phyloP scores from a whole-genome alignment of 208 protist genomes.

The Trypanosoma boissoni region DNA sequence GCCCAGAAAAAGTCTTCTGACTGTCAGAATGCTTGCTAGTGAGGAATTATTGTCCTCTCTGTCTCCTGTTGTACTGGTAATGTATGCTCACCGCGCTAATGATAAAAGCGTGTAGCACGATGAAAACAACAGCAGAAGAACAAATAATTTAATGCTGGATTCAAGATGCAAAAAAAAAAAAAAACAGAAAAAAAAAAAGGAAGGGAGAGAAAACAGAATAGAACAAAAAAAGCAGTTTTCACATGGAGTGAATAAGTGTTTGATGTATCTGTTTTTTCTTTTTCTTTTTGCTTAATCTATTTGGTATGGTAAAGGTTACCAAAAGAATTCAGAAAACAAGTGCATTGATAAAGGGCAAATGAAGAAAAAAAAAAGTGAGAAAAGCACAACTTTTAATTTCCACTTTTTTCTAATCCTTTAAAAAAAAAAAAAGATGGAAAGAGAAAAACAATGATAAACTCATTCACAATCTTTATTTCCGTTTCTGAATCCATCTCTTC shows the following conservation, averaged over 20 bases:
- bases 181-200: slow-evolving; percentile 1
- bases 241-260: background rate
- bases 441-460: too few species aligned
- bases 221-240: background rate
- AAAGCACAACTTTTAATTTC: too few species aligned
- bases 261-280: background rate
- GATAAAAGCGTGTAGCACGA: background rate
- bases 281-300: slow-evolving; percentile 16
- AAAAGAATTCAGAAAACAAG: background rate
- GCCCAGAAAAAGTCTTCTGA: too few species aligned
- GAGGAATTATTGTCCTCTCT: too few species aligned
- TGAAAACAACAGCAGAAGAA: slow-evolving; percentile 6
- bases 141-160: background rate
- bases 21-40: too few species aligned
- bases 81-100: too few species aligned
- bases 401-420: too few species aligned
- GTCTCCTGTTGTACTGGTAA: too few species aligned
- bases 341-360: background rate
- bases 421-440: too few species aligned
- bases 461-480: too few species aligned
- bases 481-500: too few species aligned
- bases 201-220: slow-evolving; percentile 1
- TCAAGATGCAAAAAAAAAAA: background rate
- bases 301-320: background rate
- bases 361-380: slow-evolving; percentile 1